These are phyloP conservation scores for Tuber indicum DNA, from an alignment of 495 filamentous ascomycete species.

Conservation along the genomic window DNA sequence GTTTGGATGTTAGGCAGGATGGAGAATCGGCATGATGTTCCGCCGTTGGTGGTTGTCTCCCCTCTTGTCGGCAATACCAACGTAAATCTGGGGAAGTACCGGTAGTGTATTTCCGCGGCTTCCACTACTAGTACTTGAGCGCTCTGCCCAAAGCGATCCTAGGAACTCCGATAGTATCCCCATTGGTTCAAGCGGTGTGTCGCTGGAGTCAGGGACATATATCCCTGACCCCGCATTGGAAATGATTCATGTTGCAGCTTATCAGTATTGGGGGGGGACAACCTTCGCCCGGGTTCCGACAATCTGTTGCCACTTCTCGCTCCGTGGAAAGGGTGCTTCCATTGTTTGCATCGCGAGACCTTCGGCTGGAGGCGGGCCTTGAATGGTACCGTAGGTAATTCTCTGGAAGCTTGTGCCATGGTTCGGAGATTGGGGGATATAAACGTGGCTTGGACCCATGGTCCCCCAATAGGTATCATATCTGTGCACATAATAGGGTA, in stretches of 20 bases:
- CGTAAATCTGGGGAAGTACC: constrained; percentile 54
- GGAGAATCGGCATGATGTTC: constrained; percentile 43
- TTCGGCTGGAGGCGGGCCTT: constrained; percentile 62
- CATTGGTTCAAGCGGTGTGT: constrained; percentile 46
- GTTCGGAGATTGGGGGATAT: constrained; percentile 50
- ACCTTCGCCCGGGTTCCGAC: too few species aligned
- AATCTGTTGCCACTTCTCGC: constrained; percentile 57
- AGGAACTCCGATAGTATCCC: constrained; percentile 50
- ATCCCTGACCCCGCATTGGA: constrained; percentile 36
- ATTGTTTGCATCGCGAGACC: constrained; percentile 55
- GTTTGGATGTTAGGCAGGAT: background rate
- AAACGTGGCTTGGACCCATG: constrained; percentile 53
- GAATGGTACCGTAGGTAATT: constrained; percentile 49
- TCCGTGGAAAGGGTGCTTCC: constrained; percentile 55
- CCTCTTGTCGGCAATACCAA: constrained; percentile 51
- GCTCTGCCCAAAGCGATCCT: constrained; percentile 56
- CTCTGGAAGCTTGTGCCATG: constrained; percentile 49
- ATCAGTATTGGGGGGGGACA: constrained; percentile 50
- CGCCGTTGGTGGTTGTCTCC: constrained; percentile 51
- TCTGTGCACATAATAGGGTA: background rate
- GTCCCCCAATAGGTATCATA: background rate
- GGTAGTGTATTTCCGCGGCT: constrained; percentile 19
- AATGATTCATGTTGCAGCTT: constrained; percentile 12
- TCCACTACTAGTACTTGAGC: too few species aligned
- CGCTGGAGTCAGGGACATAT: constrained; percentile 47